A percentile compares a stretch with the other conserved stretches of the same genome.
These are phyloP conservation scores for Plasmodium knowlesi DNA, from an alignment of 169 alveolate species.

Conservation along the genomic window DNA sequence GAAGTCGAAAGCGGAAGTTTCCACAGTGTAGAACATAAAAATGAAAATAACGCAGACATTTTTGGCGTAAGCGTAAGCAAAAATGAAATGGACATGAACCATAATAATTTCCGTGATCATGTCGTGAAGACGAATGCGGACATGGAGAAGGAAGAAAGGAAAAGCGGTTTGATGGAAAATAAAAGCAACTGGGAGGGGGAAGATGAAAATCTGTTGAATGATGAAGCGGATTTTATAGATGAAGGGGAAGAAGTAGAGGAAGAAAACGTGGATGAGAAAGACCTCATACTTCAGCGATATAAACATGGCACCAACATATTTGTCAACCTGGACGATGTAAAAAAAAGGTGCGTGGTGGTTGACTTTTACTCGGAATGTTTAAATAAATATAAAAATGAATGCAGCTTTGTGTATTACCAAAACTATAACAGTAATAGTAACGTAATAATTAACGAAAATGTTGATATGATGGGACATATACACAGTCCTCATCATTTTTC, in stretches of 20 bases:
- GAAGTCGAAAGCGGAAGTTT: constrained; percentile 21
- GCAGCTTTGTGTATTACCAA: constrained; percentile 80
- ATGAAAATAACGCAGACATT: constrained; percentile 6
- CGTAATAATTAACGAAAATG: constrained; percentile 37
- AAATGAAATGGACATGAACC: constrained; percentile 17
- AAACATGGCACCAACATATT: constrained; percentile 68
- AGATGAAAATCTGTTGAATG: constrained; percentile 48
- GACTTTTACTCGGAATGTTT: constrained; percentile 85
- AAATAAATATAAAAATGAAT: constrained; percentile 80
- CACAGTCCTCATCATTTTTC: background rate
- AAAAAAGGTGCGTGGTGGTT: constrained; percentile 29
- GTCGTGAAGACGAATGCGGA: constrained; percentile 19
- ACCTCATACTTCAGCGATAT: constrained; percentile 62
- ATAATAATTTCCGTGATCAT: background rate
- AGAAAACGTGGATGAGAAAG: constrained; percentile 46
- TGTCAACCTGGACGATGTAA: constrained; percentile 1
- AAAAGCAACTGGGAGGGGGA: constrained; percentile 46
- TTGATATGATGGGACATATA: background rate
- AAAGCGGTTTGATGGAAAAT: constrained; percentile 10
- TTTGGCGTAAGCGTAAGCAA: background rate
- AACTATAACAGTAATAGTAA: constrained; percentile 56
- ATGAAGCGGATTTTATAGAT: constrained; percentile 32
- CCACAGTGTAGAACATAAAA: constrained; percentile 16
- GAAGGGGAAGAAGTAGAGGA: constrained; percentile 73
- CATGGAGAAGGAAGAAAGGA: constrained; percentile 3